These are phyloP conservation scores for Zymoseptoria tritici DNA, from an alignment of 2,329 filamentous ascomycete species.

Conservation along the genomic window DNA sequence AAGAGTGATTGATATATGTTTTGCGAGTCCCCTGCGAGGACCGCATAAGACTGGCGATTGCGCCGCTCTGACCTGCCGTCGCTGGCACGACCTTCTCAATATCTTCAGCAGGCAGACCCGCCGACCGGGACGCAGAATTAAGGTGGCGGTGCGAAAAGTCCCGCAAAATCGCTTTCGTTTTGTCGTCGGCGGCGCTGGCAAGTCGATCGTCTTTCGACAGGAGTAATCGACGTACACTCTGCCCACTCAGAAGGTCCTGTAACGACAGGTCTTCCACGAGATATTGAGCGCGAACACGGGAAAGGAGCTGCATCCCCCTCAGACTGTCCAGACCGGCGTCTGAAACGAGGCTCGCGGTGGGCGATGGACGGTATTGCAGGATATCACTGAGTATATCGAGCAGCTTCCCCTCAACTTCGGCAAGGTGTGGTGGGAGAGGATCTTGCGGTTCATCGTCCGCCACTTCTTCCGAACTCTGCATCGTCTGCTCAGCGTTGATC, in stretches of 20 bases:
- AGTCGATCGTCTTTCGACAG: neutral
- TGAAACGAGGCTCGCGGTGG: neutral
- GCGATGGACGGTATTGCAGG: neutral
- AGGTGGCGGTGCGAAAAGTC: slow-evolving; percentile 5
- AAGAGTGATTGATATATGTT: slow-evolving; percentile 39
- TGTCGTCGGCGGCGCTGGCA: neutral
- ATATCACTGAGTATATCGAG: neutral
- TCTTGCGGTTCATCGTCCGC: neutral
- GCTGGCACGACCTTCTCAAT: slow-evolving; percentile 48
- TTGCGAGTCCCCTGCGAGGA: slow-evolving; percentile 28
- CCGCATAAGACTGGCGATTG: slow-evolving; percentile 64
- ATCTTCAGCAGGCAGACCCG: slow-evolving; percentile 1
- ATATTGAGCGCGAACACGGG: neutral
- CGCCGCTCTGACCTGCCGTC: slow-evolving; percentile 65
- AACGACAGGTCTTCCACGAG: neutral
- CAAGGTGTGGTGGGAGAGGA: neutral
- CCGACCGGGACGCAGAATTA: neutral
- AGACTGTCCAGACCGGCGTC: slow-evolving; percentile 3
- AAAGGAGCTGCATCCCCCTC: slow-evolving; percentile 4
- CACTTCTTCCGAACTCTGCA: neutral
- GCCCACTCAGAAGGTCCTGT: slow-evolving; percentile 1
- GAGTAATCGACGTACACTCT: neutral
- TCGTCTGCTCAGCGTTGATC: neutral
- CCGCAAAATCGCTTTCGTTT: neutral
- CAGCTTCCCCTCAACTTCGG: neutral